A percentile compares a stretch with the other conserved stretches of the same genome.
Conservation (phyloP, 441 rosid species). For the Pelargonium citronellum region DNA sequence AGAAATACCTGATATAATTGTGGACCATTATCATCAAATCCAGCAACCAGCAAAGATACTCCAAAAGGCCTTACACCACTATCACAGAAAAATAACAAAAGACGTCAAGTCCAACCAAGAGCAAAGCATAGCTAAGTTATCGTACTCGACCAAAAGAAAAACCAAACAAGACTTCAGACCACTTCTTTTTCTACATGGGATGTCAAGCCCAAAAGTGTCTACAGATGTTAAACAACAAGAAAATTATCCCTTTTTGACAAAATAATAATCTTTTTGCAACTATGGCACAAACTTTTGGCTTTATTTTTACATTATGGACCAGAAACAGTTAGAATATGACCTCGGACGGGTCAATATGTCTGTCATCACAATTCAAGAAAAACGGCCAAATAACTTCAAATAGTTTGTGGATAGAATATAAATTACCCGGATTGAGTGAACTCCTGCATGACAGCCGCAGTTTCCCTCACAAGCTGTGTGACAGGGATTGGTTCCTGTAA, state of each 20-base stretch:
- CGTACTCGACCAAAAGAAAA: neutral
- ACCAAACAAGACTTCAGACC: neutral
- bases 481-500: conserved; percentile 87
- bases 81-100: neutral
- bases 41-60: conserved; percentile 28
- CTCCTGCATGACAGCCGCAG: conserved; percentile 98
- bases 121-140: neutral
- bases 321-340: neutral
- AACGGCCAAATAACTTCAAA: neutral
- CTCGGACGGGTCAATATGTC: neutral
- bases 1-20: conserved; percentile 1
- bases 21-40: conserved; percentile 29
- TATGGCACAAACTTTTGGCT: neutral
- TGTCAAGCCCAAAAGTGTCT: neutral
- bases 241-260: neutral
- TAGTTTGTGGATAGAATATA: neutral
- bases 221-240: neutral
- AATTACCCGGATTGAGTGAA: conserved; percentile 93
- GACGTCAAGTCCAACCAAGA: neutral
- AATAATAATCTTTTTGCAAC: neutral
- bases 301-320: neutral
- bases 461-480: conserved; percentile 94
- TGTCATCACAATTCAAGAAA: conserved; percentile 2
- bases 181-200: neutral
- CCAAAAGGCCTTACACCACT: conserved; percentile 31